phyloP scores from a whole-genome alignment of 1,139 yeast genomes.

The Wickerhamomyces sp. region DNA sequence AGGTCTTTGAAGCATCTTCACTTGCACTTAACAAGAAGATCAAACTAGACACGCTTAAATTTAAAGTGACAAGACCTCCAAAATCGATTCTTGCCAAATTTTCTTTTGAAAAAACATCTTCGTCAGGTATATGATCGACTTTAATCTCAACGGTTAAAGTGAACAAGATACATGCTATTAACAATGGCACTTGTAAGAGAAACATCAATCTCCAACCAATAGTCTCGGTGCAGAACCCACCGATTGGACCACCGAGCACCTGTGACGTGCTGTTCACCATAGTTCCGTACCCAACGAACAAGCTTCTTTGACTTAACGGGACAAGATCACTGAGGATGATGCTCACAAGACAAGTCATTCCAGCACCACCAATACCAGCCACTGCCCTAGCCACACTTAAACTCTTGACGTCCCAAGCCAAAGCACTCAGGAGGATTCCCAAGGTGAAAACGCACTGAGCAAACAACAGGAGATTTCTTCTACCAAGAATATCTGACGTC shows the following conservation, averaged over 20 bases:
- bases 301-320: conserved; percentile 41
- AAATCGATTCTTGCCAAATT: conserved; percentile 65
- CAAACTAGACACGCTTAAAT: conserved; percentile 44
- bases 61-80: conserved; percentile 63
- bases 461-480: conserved; percentile 36
- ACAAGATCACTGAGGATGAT: conserved; percentile 46
- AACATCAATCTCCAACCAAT: conserved; percentile 78
- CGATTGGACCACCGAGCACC: conserved; percentile 64
- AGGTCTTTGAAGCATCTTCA: conserved; percentile 9
- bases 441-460: conserved; percentile 42
- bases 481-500: conserved; percentile 47
- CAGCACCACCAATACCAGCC: conserved; percentile 50
- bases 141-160: conserved; percentile 25
- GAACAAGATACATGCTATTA: conserved; percentile 37
- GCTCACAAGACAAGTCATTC: conserved; percentile 40
- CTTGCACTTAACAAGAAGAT: conserved; percentile 35
- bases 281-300: conserved; percentile 53
- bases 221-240: conserved; percentile 68
- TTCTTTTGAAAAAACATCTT: conserved; percentile 30
- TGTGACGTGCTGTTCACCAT: conserved; percentile 63
- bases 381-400: conserved; percentile 43
- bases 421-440: conserved; percentile 37
- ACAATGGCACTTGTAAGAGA: conserved; percentile 58
- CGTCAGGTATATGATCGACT: conserved; percentile 30
- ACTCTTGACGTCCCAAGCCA: conserved; percentile 36